Conservation (phyloP, 2,329 filamentous ascomycete species). For the Microcyclospora tardicrescens region DNA sequence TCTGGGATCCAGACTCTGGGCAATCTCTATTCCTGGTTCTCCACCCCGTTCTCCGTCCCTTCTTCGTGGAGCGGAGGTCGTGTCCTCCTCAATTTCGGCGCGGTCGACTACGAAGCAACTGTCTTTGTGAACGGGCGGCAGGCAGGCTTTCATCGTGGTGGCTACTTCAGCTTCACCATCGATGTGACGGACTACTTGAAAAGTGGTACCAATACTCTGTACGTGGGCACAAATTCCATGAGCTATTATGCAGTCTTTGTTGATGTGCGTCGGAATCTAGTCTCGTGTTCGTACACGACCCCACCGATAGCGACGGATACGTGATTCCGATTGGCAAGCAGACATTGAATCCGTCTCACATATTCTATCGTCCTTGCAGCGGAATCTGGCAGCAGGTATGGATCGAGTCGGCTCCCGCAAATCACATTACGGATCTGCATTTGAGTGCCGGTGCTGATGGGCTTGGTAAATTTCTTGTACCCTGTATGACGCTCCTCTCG, state of each 20-base stretch:
- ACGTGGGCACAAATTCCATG: conserved; percentile 41
- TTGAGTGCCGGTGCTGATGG: conserved; percentile 31
- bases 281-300: conserved; percentile 52
- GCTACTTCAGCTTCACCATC: conserved; percentile 39
- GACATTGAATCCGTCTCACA: conserved; percentile 45
- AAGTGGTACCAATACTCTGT: conserved; percentile 48
- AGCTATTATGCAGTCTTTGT: conserved; percentile 35
- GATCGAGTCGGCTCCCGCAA: conserved; percentile 46
- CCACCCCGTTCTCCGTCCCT: conserved; percentile 38
- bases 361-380: conserved; percentile 57
- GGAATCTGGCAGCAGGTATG: conserved; percentile 63
- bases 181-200: conserved; percentile 49
- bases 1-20: conserved; percentile 26
- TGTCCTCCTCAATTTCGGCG: conserved; percentile 43
- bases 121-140: conserved; percentile 41
- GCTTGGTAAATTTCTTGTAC: background rate
- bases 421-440: conserved; percentile 45
- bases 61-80: conserved; percentile 31
- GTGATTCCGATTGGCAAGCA: conserved; percentile 46
- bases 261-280: conserved; percentile 34
- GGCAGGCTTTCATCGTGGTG: conserved; percentile 41
- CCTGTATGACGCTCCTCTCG: background rate
- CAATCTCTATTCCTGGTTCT: conserved; percentile 24
- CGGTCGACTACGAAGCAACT: conserved; percentile 47
- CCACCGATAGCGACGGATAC: conserved; percentile 42